Conservation (phyloP, 2,329 filamentous ascomycete genomes). For the Fusarium dlaminii region DNA sequence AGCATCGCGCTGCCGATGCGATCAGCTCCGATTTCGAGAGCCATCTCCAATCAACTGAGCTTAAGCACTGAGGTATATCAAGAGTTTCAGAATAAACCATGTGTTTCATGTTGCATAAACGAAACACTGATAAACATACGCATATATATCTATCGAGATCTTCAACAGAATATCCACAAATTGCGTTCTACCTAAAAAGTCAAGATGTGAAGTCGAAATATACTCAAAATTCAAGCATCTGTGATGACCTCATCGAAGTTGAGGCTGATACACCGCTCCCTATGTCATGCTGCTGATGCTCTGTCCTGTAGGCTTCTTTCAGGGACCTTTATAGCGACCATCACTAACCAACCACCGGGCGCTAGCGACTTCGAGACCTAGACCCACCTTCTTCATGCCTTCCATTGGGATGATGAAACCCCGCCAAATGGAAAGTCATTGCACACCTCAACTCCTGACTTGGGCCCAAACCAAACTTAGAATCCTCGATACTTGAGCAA, state of each 20-base stretch:
- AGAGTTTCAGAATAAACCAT: background rate
- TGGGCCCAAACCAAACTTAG: slow-evolving; percentile 20
- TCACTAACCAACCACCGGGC: slow-evolving; percentile 31
- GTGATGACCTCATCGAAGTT: slow-evolving; percentile 39
- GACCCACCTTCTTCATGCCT: slow-evolving; percentile 27
- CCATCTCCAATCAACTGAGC: background rate
- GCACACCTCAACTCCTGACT: slow-evolving; percentile 35
- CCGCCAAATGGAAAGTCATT: slow-evolving; percentile 32
- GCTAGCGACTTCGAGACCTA: slow-evolving; percentile 2
- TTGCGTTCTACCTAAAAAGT: background rate
- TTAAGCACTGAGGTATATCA: background rate
- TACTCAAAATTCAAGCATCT: slow-evolving; percentile 2
- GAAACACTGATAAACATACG: background rate
- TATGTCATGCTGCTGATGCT: background rate
- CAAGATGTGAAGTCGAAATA: slow-evolving; percentile 24
- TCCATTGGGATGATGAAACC: slow-evolving; percentile 34
- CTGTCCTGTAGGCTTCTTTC: background rate
- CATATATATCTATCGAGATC: background rate
- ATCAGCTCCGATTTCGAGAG: background rate
- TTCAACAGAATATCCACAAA: background rate
- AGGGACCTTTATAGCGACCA: slow-evolving; percentile 11
- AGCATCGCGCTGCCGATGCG: background rate
- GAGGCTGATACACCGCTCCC: slow-evolving; percentile 24
- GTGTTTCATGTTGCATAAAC: slow-evolving; percentile 16
- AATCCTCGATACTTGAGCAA: slow-evolving; percentile 12